These are phyloP conservation scores for Phialophora chinensis DNA, from an alignment of 2,329 filamentous ascomycete genomes.

Conservation along the genomic window DNA sequence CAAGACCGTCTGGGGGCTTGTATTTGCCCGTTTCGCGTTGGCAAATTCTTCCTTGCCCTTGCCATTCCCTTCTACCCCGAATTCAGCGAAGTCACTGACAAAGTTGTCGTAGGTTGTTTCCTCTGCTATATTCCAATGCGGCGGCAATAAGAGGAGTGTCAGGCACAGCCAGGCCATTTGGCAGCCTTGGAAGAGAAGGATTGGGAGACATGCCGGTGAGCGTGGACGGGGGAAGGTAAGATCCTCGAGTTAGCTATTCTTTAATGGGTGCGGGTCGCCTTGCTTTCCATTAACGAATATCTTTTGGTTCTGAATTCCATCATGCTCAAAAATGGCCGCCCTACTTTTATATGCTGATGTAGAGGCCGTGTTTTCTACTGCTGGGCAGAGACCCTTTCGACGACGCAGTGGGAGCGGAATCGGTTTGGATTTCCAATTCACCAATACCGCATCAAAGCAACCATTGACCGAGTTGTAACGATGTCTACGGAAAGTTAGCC, in stretches of 20 bases:
- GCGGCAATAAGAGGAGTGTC: slow-evolving; percentile 18
- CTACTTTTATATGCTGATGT: too few relatives aligned
- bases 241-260: background rate
- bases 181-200: background rate
- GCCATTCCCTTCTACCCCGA: slow-evolving; percentile 29
- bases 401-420: too few relatives aligned
- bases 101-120: slow-evolving; percentile 47
- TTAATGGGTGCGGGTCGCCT: background rate
- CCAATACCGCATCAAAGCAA: too few relatives aligned
- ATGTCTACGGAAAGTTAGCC: too few relatives aligned
- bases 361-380: too few relatives aligned
- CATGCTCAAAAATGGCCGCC: too few relatives aligned
- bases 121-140: slow-evolving; percentile 23
- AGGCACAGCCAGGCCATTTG: slow-evolving; percentile 16
- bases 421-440: too few relatives aligned
- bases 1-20: background rate
- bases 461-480: too few relatives aligned
- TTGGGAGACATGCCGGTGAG: background rate
- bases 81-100: slow-evolving; percentile 44
- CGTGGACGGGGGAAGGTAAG: background rate
- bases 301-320: too few relatives aligned
- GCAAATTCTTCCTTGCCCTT: slow-evolving; percentile 26
- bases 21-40: slow-evolving; percentile 13
- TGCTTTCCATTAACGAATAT: too few relatives aligned
- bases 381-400: too few relatives aligned